Base-by-base conservation (phyloP, 768 basidiomycete genomes). In the Gymnopilus junonius region DNA sequence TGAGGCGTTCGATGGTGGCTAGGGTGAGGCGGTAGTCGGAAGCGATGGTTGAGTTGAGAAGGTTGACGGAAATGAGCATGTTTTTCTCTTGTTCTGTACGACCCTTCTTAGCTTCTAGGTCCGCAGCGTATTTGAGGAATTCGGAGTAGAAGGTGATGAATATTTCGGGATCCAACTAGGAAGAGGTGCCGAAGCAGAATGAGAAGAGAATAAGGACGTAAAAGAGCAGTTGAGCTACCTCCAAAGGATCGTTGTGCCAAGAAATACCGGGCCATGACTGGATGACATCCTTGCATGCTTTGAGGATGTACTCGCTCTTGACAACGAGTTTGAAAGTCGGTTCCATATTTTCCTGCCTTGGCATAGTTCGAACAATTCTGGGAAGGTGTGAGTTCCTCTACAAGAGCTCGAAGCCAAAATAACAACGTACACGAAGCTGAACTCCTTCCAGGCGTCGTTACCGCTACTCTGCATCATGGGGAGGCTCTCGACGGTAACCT, bases 391-490 rank as follows among this genome's bases (percentile, higher is more conserved):
- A 37, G 3, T 39, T 25, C 8, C 20, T 8, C 42, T 8, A 20
- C 10, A 43, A 17, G 27, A 7, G 8, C 2, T 23, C 8, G 14
- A 51, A 15, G 15, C 11, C 14, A 4, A 14, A 34, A 39, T 10
- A 32, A 12, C 14, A 25, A 51, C 58, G 8, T 50, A 64, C 63
- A 64, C 63, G 27, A 64, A 64, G 43, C 82, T 82, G 68, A 73
- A 88, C 37, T 85, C 80, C 70, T 83, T 84, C 86, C 85, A 87
- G 3, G 77, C 77, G 63, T 88, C 87, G 58, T 83, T 83, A 17
- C 72, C 74, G 0, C 77, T 76, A 10, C 69, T 74, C 21, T 73
- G 73, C 21, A 83, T 70, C 23, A 80, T 64, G 12, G 83, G 80
- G 32, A 80, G 60, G 5, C 75, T 73, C 70, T 88, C 87, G 12